Percentiles rank a stretch among this genome's conserved stretches.
Evolutionary conservation across 225 moss, liverwort and hornwort species (phyloP).

Genomic region (Asterella californica): DNA sequence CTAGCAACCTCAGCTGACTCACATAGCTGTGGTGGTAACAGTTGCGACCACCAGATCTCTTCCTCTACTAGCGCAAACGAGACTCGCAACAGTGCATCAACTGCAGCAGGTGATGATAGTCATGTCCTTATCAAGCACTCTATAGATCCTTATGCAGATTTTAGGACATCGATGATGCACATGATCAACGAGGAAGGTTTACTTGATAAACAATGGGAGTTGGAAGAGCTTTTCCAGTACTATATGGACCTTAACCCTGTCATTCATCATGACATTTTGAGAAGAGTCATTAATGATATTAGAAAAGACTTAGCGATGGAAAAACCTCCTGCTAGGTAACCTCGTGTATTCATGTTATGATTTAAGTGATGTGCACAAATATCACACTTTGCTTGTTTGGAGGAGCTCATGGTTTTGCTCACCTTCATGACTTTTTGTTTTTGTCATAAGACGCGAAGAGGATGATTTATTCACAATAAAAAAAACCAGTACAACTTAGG

Average conservation of each 20-base stretch:
- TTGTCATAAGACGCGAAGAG: too few relatives aligned
- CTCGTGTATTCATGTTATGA: background rate
- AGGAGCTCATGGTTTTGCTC: too few relatives aligned
- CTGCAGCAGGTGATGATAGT: slow-evolving; percentile 36
- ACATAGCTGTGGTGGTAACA: background rate
- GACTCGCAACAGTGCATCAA: background rate
- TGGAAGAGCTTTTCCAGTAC: slow-evolving; percentile 58
- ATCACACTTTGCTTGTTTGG: too few relatives aligned
- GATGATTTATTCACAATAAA: too few relatives aligned
- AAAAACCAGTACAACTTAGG: too few relatives aligned
- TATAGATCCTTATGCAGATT: slow-evolving; percentile 52
- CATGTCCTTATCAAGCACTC: slow-evolving; percentile 61
- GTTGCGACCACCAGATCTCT: background rate
- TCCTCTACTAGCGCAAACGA: slow-evolving; percentile 1
- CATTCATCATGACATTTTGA: slow-evolving; percentile 49
- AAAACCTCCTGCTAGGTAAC: background rate
- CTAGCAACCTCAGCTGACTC: background rate
- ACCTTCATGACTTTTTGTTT: too few relatives aligned
- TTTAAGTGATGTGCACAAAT: too few relatives aligned
- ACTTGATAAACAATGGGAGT: slow-evolving; percentile 41
- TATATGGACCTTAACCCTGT: slow-evolving; percentile 59
- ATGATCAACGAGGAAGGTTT: slow-evolving; percentile 55
- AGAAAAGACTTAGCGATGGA: slow-evolving; percentile 24
- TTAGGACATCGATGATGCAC: slow-evolving; percentile 54
- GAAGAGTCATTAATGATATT: slow-evolving; percentile 48